Percentiles rank a stretch among this genome's conserved stretches.
These are phyloP conservation scores for Lodderomyces oxycetoniae DNA, from an alignment of 1,139 yeast species.

Conservation along the genomic window DNA sequence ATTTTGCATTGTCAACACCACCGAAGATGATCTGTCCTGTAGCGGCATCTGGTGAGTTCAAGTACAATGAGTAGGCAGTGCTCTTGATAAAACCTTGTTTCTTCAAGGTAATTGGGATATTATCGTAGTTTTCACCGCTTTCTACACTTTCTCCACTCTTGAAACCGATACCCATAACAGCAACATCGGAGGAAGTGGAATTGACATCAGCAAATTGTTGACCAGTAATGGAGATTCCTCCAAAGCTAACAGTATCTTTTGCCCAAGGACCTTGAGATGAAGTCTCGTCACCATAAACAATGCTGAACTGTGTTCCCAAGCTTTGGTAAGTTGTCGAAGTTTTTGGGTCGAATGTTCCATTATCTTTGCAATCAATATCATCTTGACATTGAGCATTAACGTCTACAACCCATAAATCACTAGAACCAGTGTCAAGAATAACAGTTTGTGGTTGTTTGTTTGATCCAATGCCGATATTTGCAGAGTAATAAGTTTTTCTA, in stretches of 20 bases:
- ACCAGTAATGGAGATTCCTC: constrained; percentile 11
- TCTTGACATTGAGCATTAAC: constrained; percentile 7
- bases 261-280: constrained; percentile 54
- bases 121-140: constrained; percentile 22
- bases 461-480: constrained; percentile 12
- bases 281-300: constrained; percentile 13
- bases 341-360: constrained; percentile 8
- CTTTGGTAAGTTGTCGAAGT: constrained; percentile 7
- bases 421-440: constrained; percentile 21
- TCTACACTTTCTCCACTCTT: constrained; percentile 10
- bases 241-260: constrained; percentile 28
- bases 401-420: constrained; percentile 26
- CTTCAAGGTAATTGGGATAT: constrained; percentile 28
- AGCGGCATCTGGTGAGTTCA: constrained; percentile 19
- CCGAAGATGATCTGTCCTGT: constrained; percentile 27
- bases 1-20: constrained; percentile 27
- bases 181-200: constrained; percentile 12
- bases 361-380: constrained; percentile 5
- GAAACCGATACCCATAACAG: constrained; percentile 22
- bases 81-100: constrained; percentile 45
- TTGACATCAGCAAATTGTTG: constrained; percentile 18
- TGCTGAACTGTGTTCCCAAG: constrained; percentile 9
- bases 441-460: constrained; percentile 12
- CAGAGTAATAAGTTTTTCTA: constrained; percentile 8
- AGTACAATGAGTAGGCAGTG: constrained; percentile 33